These are phyloP conservation scores for Mariannaea sp. DNA, from an alignment of 2,329 filamentous ascomycete genomes.

Conservation along the genomic window DNA sequence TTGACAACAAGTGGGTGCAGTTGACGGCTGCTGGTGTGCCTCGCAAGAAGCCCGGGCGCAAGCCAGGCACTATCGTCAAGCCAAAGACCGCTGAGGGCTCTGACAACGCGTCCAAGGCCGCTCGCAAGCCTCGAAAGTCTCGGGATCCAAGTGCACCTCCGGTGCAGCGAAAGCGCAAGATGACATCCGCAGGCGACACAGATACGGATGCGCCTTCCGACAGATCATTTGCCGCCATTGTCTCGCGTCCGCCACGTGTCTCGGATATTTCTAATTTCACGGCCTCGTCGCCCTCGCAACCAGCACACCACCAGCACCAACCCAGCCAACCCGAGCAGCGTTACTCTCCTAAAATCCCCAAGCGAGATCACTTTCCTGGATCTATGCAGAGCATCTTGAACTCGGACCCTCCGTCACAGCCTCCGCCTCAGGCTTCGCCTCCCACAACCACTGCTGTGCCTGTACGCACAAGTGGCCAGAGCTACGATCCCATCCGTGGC, in stretches of 20 bases:
- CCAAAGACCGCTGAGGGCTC: conserved; percentile 48
- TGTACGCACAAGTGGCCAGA: conserved; percentile 73
- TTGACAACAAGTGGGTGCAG: conserved; percentile 50
- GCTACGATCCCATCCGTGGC: conserved; percentile 90
- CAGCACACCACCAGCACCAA: conserved; percentile 39
- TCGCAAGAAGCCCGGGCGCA: conserved; percentile 68
- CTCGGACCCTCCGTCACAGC: conserved; percentile 46
- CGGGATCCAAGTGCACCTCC: conserved; percentile 63
- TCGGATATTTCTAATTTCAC: conserved; percentile 34
- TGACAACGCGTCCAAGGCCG: conserved; percentile 47
- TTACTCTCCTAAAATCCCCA: conserved; percentile 53
- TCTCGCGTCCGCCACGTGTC: conserved; percentile 31
- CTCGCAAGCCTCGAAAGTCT: conserved; percentile 59
- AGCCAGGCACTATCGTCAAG: conserved; percentile 62
- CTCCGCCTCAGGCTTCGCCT: conserved; percentile 34
- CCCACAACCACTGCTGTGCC: conserved; percentile 51
- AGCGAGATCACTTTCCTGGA: conserved; percentile 56
- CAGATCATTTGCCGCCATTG: conserved; percentile 41
- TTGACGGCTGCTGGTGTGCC: conserved; percentile 63
- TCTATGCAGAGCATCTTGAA: conserved; percentile 64
- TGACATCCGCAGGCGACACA: conserved; percentile 45
- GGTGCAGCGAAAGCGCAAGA: conserved; percentile 60
- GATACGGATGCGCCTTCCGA: conserved; percentile 45
- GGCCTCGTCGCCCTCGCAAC: conserved; percentile 37
- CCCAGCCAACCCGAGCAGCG: conserved; percentile 38